Conservation (phyloP, 1,284 basidiomycete species). For the Athelia sp. region DNA sequence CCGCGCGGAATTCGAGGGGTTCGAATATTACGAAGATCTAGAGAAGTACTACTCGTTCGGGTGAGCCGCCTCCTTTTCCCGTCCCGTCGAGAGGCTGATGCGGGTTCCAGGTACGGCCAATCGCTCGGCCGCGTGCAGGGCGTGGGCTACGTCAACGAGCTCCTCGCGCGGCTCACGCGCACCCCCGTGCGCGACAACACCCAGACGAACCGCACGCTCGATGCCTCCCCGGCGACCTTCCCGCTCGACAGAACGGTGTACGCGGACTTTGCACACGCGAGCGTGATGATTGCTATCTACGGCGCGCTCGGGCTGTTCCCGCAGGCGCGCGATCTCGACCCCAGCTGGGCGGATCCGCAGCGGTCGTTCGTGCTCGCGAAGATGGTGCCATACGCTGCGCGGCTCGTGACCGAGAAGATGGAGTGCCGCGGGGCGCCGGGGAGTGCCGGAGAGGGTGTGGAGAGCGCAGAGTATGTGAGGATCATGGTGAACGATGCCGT, state of each 20-base stretch:
- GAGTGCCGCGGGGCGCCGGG: constrained; percentile 29
- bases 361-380: constrained; percentile 55
- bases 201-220: constrained; percentile 77
- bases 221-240: constrained; percentile 61
- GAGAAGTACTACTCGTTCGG: constrained; percentile 76
- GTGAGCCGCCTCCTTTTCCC: too few relatives aligned
- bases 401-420: constrained; percentile 62
- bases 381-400: constrained; percentile 61
- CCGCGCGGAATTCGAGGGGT: constrained; percentile 50
- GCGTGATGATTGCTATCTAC: constrained; percentile 74
- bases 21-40: constrained; percentile 70
- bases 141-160: constrained; percentile 81
- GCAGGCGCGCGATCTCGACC: constrained; percentile 33
- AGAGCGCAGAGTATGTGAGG: too few relatives aligned
- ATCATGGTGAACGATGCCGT: too few relatives aligned
- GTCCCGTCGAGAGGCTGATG: too few relatives aligned
- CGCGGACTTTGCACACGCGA: constrained; percentile 80
- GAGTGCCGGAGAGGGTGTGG: too few relatives aligned
- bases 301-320: constrained; percentile 69
- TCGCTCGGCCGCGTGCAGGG: constrained; percentile 68
- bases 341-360: constrained; percentile 29
- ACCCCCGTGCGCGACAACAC: constrained; percentile 61
- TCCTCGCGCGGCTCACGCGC: constrained; percentile 70
- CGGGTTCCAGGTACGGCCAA: constrained; percentile 62
- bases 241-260: constrained; percentile 65